Evolutionary conservation across 2,329 filamentous ascomycete genomes (phyloP).

Genomic region (Fusarium beomiforme): DNA sequence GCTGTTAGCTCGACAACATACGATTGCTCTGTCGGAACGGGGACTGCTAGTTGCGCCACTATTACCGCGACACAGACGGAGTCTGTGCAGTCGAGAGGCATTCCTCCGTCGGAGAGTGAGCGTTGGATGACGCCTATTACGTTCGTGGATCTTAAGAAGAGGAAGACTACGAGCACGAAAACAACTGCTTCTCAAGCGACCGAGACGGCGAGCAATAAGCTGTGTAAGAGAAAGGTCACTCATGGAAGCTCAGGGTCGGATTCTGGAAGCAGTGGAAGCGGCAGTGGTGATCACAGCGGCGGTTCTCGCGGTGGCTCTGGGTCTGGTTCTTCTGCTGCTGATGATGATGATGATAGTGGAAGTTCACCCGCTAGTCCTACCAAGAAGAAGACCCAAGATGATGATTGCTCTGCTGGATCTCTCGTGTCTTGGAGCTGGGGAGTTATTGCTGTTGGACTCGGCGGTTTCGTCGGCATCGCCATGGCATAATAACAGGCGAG

Average conservation of each 20-base stretch:
- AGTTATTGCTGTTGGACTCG: constrained; percentile 5
- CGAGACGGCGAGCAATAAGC: neutral
- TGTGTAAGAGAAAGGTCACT: constrained; percentile 16
- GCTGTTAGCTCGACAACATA: constrained; percentile 31
- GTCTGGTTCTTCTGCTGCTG: neutral
- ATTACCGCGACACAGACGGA: neutral
- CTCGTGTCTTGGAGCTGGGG: neutral
- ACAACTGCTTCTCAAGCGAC: neutral
- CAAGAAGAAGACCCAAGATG: neutral
- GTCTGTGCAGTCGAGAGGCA: neutral
- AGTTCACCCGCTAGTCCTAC: neutral
- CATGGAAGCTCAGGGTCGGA: neutral
- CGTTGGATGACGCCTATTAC: constrained; percentile 39
- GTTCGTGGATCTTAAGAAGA: constrained; percentile 16
- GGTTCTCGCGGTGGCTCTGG: neutral
- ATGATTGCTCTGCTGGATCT: constrained; percentile 18
- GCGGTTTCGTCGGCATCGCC: constrained; percentile 3
- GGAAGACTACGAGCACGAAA: neutral
- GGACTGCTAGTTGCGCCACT: constrained; percentile 24
- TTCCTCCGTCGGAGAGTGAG: constrained; percentile 20
- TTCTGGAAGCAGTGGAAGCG: neutral
- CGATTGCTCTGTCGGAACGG: constrained; percentile 20
- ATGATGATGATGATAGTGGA: neutral
- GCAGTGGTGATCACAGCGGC: neutral
- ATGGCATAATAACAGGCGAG: neutral